Evolutionary conservation across 2,329 filamentous ascomycete genomes (phyloP).

Genomic region (Exophiala oligosperma): DNA sequence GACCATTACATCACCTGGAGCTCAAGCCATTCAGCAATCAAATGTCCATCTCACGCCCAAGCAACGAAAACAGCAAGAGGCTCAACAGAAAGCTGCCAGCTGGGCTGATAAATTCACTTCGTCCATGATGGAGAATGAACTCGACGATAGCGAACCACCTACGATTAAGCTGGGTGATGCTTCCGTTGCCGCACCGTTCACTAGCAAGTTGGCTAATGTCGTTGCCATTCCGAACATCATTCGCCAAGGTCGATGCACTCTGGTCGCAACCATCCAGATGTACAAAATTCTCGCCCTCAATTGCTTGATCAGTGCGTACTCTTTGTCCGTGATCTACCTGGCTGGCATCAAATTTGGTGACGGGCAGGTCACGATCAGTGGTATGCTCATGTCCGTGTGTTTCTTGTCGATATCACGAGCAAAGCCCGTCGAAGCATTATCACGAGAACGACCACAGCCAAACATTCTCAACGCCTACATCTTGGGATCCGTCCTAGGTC

Average conservation of each 20-base stretch:
- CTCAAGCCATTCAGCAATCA: constrained; percentile 58
- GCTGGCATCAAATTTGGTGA: constrained; percentile 99
- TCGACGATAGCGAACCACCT: constrained; percentile 87
- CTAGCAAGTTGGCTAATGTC: constrained; percentile 94
- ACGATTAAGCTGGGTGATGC: constrained; percentile 97
- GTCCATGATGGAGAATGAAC: constrained; percentile 84
- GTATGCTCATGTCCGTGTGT: constrained; percentile 99
- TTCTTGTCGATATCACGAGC: constrained; percentile 98
- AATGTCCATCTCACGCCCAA: constrained; percentile 51
- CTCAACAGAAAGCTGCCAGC: constrained; percentile 69
- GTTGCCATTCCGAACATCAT: constrained; percentile 98
- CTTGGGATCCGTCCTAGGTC: constrained; percentile 93
- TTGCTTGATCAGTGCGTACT: constrained; percentile 97
- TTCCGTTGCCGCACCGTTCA: constrained; percentile 95
- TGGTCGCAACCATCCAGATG: constrained; percentile 99
- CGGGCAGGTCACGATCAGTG: constrained; percentile 96
- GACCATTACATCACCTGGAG: constrained; percentile 66
- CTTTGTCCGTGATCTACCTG: constrained; percentile 89
- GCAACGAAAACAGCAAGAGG: constrained; percentile 55
- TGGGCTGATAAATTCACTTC: constrained; percentile 84
- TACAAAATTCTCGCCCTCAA: constrained; percentile 99
- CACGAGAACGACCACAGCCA: constrained; percentile 94
- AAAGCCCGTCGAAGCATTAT: constrained; percentile 90
- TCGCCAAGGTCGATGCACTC: constrained; percentile 92
- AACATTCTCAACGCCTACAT: constrained; percentile 99